Evolutionary conservation across 2,329 filamentous ascomycete species (phyloP).

Genomic region (Pseudopithomyces maydicus): DNA sequence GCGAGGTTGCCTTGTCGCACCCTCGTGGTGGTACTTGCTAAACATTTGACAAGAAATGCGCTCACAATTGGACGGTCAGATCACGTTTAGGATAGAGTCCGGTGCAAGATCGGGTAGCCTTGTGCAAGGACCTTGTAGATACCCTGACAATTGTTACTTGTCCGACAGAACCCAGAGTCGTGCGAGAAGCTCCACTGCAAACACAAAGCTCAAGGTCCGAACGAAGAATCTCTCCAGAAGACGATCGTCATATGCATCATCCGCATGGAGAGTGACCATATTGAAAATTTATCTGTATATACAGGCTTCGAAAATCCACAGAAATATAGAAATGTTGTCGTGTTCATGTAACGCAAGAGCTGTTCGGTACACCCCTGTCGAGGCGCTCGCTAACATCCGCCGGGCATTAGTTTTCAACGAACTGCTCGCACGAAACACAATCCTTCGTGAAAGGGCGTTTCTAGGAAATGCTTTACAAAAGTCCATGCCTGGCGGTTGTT

Average conservation of each 20-base stretch:
- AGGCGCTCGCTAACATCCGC: constrained; percentile 2
- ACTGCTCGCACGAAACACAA: background rate
- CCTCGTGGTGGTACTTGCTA: background rate
- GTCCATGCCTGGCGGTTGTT: background rate
- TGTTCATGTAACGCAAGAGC: background rate
- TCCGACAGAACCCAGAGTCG: background rate
- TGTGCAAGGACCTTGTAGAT: background rate
- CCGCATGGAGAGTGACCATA: background rate
- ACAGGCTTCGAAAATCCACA: background rate
- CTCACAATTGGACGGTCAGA: background rate
- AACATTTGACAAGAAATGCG: background rate
- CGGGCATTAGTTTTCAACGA: background rate
- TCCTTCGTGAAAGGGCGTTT: background rate
- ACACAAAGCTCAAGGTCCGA: background rate
- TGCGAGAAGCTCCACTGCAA: background rate
- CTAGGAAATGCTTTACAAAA: background rate
- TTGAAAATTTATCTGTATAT: too few relatives aligned
- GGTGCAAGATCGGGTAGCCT: background rate
- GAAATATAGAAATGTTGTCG: too few relatives aligned
- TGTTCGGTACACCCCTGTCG: background rate
- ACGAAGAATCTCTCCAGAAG: background rate
- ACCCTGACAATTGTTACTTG: background rate
- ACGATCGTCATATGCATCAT: background rate
- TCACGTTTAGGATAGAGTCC: background rate
- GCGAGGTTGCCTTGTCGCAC: background rate